phyloP scores from a whole-genome alignment of 208 protist species.

The Trypanosoma vivax region DNA sequence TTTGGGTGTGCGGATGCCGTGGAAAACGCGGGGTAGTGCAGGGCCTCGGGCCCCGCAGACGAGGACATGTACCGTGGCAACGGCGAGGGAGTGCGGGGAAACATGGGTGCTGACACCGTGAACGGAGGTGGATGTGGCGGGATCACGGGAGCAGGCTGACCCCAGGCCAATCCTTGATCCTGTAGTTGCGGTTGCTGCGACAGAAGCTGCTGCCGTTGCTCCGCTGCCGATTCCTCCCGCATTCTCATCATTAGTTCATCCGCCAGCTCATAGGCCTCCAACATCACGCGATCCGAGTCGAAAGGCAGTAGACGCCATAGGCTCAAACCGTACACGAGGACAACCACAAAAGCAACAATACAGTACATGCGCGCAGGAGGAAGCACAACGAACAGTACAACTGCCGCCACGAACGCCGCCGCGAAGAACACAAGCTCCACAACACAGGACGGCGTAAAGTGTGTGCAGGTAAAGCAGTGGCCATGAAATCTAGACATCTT shows the following conservation, averaged over 20 bases:
- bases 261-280: slow-evolving; percentile 5
- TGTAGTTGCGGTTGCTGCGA: background rate
- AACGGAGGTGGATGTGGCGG: too few species aligned
- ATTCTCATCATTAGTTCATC: slow-evolving; percentile 4
- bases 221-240: background rate
- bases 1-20: too few species aligned
- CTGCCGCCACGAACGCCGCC: slow-evolving; percentile 6
- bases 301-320: slow-evolving; percentile 49
- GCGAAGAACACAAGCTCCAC: slow-evolving; percentile 9
- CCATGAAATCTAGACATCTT: background rate
- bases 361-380: slow-evolving; percentile 23
- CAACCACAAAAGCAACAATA: slow-evolving; percentile 21
- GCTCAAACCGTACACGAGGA: slow-evolving; percentile 24
- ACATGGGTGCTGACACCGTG: too few species aligned
- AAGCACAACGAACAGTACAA: slow-evolving; percentile 25
- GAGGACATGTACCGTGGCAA: too few species aligned
- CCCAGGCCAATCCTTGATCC: too few species aligned
- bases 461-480: background rate
- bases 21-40: too few species aligned
- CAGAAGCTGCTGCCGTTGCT: background rate
- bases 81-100: too few species aligned
- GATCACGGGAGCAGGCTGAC: too few species aligned
- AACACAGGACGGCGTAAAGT: background rate
- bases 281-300: slow-evolving; percentile 13
- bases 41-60: too few species aligned